Conservation (phyloP, 2,329 filamentous ascomycete genomes). For the Xylaria digitata region DNA sequence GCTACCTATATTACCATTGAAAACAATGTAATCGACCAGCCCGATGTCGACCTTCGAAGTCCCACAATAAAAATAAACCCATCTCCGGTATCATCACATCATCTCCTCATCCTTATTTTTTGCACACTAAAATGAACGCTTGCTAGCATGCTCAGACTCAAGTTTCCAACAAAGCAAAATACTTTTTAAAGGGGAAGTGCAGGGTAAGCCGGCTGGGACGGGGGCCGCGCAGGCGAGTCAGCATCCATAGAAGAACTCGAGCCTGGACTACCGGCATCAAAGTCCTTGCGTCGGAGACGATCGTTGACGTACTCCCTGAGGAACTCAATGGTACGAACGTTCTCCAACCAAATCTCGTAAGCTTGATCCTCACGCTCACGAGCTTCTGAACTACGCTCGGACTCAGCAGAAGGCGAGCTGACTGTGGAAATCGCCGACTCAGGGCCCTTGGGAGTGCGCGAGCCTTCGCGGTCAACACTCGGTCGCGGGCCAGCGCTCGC, state of each 20-base stretch:
- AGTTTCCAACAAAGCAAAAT: background rate
- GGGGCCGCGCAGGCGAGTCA: conserved; percentile 47
- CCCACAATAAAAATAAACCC: background rate
- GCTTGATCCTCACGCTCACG: conserved; percentile 65
- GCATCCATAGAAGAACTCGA: conserved; percentile 52
- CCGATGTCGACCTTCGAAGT: background rate
- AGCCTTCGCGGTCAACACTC: conserved; percentile 52
- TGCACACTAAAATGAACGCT: conserved; percentile 15
- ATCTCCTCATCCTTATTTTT: conserved; percentile 12
- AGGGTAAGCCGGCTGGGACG: conserved; percentile 52
- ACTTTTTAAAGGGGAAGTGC: conserved; percentile 46
- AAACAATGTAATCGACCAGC: background rate
- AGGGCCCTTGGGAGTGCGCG: conserved; percentile 57
- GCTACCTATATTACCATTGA: conserved; percentile 1
- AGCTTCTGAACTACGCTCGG: conserved; percentile 59
- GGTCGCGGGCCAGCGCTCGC: conserved; percentile 60
- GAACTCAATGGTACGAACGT: conserved; percentile 72
- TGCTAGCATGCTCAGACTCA: background rate
- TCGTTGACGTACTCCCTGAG: conserved; percentile 68
- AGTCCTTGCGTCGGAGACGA: conserved; percentile 68
- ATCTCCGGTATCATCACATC: conserved; percentile 11
- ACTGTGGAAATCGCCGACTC: conserved; percentile 59
- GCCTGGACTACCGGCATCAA: conserved; percentile 52
- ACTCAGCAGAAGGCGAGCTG: conserved; percentile 67
- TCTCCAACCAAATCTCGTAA: conserved; percentile 74